Percentiles rank a stretch among this genome's conserved stretches.
These are phyloP conservation scores for Posidonia australis DNA, from an alignment of 106 monocot species.

Conservation along the genomic window DNA sequence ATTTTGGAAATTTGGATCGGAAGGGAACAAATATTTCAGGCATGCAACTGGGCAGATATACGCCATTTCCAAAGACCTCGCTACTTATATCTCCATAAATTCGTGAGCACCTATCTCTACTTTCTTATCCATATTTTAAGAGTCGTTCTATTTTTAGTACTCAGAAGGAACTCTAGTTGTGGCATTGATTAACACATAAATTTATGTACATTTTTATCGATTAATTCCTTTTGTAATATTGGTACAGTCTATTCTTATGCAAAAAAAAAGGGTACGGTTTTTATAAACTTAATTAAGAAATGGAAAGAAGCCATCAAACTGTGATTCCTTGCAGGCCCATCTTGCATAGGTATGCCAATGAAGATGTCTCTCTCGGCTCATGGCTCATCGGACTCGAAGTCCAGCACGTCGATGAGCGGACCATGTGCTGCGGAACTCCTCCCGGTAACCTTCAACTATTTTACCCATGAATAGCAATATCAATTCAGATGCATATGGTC, in stretches of 20 bases:
- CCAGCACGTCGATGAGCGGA: constrained; percentile 70
- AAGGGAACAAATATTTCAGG: constrained; percentile 84
- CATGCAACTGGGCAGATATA: constrained; percentile 98
- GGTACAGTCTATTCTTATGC: no score
- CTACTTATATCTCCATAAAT: constrained; percentile 79
- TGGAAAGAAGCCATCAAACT: background rate
- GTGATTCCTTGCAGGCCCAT: constrained; percentile 30
- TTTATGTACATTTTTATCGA: no score
- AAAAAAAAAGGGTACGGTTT: background rate
- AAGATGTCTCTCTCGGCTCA: constrained; percentile 70
- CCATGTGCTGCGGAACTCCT: constrained; percentile 82
- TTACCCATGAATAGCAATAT: no score
- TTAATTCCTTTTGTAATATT: no score
- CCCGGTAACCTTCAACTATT: constrained; percentile 35
- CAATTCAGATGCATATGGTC: no score
- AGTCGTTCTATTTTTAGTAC: no score
- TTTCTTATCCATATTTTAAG: no score
- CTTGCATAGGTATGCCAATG: constrained; percentile 61
- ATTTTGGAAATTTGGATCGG: constrained; percentile 86
- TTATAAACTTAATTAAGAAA: background rate
- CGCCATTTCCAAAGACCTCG: constrained; percentile 88
- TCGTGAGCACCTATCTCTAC: constrained; percentile 25
- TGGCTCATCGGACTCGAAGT: constrained; percentile 87
- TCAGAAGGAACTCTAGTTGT: no score
- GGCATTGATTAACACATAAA: no score